Evolutionary conservation across 345 rosid species (phyloP), one percentile per base, ranked within the genome.

Genomic region (Salix koriyanagi): DNA sequence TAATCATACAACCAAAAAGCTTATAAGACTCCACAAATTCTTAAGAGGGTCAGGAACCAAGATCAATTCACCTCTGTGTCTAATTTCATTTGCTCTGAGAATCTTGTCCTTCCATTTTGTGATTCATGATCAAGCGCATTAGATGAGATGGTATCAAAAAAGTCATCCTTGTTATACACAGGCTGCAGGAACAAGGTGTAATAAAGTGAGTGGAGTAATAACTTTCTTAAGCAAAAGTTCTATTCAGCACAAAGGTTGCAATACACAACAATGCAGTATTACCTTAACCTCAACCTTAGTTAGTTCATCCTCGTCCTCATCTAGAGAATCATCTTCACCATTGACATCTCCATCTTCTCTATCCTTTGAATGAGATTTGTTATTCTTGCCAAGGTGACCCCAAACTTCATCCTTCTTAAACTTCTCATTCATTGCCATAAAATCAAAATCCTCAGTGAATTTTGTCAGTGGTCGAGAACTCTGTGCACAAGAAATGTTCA

Each of bases 381-480:
- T 83, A 76, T 80, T 87, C 87, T 91, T 94, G 65, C 98, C 98
- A 54, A 94, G 95, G 82, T 94, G 88, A 74, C 97, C 98, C 98
- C 98, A 94, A 13, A 94, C 95, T 84, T 94, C 97, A 83, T 94
- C 94, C 87, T 94, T 94, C 44, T 94, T 94, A 82, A 94, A 94
- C 85, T 89, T 94, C 80, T 94, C 98, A 88, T 94, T 94, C 98
- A 94, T 94, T 50, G 97, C 97, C 16, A 56, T 85, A 76, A 94
- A 94, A 79, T 94, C 98, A 85, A 94, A 94, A 80, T 94, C 98
- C 89, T 94, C 97, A 2, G 91, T 88, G 77, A 94, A 94, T 77
- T 85, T 91, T 77, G 90, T 84, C 71, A 90, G 83, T 32, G 87
- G 86, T 68, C 80, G 88, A 61, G 88, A 83, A 75, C 80, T 72